These are phyloP conservation scores for Phaeosphaeria sp. DNA, from an alignment of 2,329 filamentous ascomycete genomes.

Conservation along the genomic window DNA sequence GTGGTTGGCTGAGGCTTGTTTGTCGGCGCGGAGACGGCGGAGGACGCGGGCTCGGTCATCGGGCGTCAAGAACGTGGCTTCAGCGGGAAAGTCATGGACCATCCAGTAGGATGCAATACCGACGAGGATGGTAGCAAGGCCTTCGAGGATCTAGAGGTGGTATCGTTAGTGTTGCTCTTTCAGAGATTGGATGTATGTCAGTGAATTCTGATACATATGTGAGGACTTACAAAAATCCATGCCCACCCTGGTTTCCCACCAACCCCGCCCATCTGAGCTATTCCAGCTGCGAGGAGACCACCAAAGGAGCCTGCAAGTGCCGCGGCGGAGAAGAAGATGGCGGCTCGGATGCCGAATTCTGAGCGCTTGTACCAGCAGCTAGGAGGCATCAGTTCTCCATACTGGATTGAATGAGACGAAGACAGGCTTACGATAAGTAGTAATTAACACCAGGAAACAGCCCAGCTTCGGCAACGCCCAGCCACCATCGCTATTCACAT, in stretches of 20 bases:
- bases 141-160: slow-evolving; percentile 62
- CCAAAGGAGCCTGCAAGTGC: slow-evolving; percentile 80
- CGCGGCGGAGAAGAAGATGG: slow-evolving; percentile 84
- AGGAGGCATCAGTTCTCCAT: slow-evolving; percentile 60
- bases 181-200: slow-evolving; percentile 2
- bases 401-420: background rate
- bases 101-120: slow-evolving; percentile 72
- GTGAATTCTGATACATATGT: background rate
- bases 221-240: slow-evolving; percentile 52
- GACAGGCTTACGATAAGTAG: slow-evolving; percentile 72
- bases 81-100: slow-evolving; percentile 79
- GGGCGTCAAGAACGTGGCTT: slow-evolving; percentile 73
- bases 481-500: slow-evolving; percentile 57
- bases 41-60: slow-evolving; percentile 75
- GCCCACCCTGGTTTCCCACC: slow-evolving; percentile 54
- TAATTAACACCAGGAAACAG: slow-evolving; percentile 72
- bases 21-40: slow-evolving; percentile 71
- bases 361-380: slow-evolving; percentile 76
- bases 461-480: slow-evolving; percentile 76
- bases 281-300: slow-evolving; percentile 74
- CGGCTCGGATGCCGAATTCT: slow-evolving; percentile 80
- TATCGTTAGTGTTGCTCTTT: no score
- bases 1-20: slow-evolving; percentile 75
- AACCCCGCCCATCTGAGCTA: slow-evolving; percentile 72
- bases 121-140: slow-evolving; percentile 71